phyloP scores from a whole-genome alignment of 768 basidiomycete genomes.

The Termitomyces sp. region DNA sequence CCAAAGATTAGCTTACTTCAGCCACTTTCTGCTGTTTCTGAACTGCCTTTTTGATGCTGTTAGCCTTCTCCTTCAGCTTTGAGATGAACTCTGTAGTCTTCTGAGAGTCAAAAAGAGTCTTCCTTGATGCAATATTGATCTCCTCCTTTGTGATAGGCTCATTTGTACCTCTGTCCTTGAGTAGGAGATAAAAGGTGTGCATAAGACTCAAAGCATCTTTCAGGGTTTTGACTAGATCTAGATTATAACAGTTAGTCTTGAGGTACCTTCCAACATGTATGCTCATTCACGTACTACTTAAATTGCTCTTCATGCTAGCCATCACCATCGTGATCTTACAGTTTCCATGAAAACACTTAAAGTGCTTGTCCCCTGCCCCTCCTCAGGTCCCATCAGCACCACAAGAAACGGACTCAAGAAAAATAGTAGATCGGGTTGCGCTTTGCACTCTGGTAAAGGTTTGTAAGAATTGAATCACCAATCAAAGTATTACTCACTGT shows the following conservation, averaged over 20 bases:
- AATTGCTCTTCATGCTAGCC: slow-evolving; percentile 1
- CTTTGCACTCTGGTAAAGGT: background rate
- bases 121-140: too few relatives aligned
- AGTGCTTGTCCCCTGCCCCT: slow-evolving; percentile 1
- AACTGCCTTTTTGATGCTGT: background rate
- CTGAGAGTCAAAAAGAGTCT: too few relatives aligned
- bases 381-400: background rate
- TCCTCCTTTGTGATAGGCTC: too few relatives aligned
- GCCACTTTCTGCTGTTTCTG: background rate
- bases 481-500: background rate
- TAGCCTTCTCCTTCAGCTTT: background rate
- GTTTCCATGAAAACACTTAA: slow-evolving; percentile 3
- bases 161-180: too few relatives aligned
- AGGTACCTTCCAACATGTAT: too few relatives aligned
- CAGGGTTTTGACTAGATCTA: too few relatives aligned
- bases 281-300: too few relatives aligned
- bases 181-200: too few relatives aligned
- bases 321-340: background rate
- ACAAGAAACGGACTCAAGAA: background rate
- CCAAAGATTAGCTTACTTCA: too few relatives aligned
- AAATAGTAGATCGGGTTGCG: background rate
- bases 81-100: background rate
- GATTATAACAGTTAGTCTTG: too few relatives aligned
- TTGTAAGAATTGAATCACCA: background rate
- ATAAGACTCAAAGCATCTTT: too few relatives aligned